These are phyloP conservation scores for Ehretia macrophylla DNA, from an alignment of 257 asterid genomes.

Conservation along the genomic window DNA sequence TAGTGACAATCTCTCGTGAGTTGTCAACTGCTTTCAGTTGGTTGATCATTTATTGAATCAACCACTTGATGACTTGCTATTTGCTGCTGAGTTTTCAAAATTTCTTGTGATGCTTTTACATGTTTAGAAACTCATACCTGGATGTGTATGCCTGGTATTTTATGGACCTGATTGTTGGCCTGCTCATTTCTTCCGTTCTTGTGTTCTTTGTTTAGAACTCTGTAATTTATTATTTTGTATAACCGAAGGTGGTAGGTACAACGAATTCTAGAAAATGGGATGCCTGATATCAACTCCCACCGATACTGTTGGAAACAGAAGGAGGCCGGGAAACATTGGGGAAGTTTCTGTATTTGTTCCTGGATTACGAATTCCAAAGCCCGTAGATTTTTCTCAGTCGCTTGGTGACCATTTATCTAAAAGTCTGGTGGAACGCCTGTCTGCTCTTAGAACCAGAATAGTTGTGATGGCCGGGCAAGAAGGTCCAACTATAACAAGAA, in stretches of 20 bases:
- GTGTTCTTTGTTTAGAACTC: constrained; percentile 11
- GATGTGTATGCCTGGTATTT: neutral
- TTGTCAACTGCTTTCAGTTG: constrained; percentile 54
- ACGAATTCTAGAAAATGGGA: constrained; percentile 58
- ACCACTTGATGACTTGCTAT: constrained; percentile 28
- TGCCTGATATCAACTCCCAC: constrained; percentile 71
- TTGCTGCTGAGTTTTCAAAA: constrained; percentile 20
- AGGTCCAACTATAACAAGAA: constrained; percentile 87
- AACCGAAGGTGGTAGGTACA: constrained; percentile 28
- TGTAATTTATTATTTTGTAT: constrained; percentile 11
- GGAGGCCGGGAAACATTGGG: constrained; percentile 87
- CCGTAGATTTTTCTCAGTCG: constrained; percentile 65
- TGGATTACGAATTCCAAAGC: constrained; percentile 85
- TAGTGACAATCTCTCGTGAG: constrained; percentile 42
- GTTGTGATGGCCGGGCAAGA: constrained; percentile 97
- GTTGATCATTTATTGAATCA: constrained; percentile 49
- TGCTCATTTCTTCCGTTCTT: constrained; percentile 3
- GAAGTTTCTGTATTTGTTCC: constrained; percentile 90
- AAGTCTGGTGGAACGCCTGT: constrained; percentile 74
- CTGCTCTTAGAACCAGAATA: constrained; percentile 89
- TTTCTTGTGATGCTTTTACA: constrained; percentile 26
- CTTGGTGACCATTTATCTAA: constrained; percentile 52
- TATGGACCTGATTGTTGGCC: neutral
- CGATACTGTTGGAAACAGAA: constrained; percentile 73
- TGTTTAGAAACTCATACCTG: neutral